Percentiles rank a stretch among this genome's conserved stretches.
These are phyloP conservation scores for Globisporangium abappressorium DNA, from an alignment of 352 stramenopile species.

Conservation along the genomic window DNA sequence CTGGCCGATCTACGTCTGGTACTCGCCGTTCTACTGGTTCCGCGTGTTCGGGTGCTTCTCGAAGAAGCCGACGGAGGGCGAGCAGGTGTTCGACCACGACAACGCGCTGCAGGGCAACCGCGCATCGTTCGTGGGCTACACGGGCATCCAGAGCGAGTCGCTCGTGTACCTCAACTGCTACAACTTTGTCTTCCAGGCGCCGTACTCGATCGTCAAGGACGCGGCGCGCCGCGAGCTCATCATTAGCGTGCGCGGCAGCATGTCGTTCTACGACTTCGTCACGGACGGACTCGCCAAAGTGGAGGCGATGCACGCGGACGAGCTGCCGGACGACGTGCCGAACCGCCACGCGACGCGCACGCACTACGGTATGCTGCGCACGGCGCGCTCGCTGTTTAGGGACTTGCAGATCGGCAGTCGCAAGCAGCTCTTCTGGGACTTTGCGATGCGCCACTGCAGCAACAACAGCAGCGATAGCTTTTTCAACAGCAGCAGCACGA, in stretches of 20 bases:
- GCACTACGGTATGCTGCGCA: slow-evolving; percentile 74
- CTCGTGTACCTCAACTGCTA: slow-evolving; percentile 79
- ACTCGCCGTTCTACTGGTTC: slow-evolving; percentile 70
- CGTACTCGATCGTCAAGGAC: slow-evolving; percentile 77
- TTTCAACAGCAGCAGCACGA: background rate
- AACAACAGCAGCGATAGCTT: background rate
- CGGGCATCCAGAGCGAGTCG: slow-evolving; percentile 46
- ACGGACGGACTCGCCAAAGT: slow-evolving; percentile 71
- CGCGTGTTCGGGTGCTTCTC: slow-evolving; percentile 60
- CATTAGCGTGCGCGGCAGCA: slow-evolving; percentile 67
- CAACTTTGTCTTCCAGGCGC: slow-evolving; percentile 76
- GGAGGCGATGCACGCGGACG: slow-evolving; percentile 50
- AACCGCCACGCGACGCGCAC: slow-evolving; percentile 45
- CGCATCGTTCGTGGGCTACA: slow-evolving; percentile 71
- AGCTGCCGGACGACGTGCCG: slow-evolving; percentile 52
- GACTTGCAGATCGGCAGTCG: slow-evolving; percentile 58
- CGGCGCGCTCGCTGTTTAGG: slow-evolving; percentile 54
- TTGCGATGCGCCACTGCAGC: slow-evolving; percentile 51
- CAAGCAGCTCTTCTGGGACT: slow-evolving; percentile 66
- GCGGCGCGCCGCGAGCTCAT: slow-evolving; percentile 58
- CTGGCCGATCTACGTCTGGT: slow-evolving; percentile 78
- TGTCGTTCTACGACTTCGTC: slow-evolving; percentile 80
- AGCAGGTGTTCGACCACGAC: slow-evolving; percentile 61
- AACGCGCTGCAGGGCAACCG: slow-evolving; percentile 58
- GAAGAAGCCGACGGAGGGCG: slow-evolving; percentile 26